Conservation (phyloP, 148 eudicot species). For the Spergularia marina region DNA sequence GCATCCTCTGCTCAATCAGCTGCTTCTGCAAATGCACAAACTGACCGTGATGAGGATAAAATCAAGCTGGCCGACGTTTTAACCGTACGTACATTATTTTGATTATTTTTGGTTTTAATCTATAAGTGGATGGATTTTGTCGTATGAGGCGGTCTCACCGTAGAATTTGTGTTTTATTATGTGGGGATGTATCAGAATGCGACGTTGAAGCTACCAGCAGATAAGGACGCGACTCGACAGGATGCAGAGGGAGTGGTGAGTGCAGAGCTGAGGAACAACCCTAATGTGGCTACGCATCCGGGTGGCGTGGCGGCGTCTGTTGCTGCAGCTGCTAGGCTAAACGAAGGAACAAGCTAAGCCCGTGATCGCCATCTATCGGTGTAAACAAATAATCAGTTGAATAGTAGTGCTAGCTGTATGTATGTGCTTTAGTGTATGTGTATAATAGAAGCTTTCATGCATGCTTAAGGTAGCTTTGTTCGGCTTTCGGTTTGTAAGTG, state of each 20-base stretch:
- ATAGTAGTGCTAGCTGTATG: too few relatives aligned
- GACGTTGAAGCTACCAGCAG: conserved; percentile 34
- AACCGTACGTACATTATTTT: conserved; percentile 16
- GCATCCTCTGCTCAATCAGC: conserved; percentile 44
- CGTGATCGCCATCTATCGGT: too few relatives aligned
- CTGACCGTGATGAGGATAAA: conserved; percentile 28
- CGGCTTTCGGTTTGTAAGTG: too few relatives aligned
- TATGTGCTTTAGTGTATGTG: too few relatives aligned
- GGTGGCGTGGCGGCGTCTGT: conserved; percentile 53
- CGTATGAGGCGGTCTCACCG: background rate
- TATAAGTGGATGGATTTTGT: too few relatives aligned
- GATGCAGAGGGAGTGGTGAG: conserved; percentile 57
- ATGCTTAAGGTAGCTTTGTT: too few relatives aligned
- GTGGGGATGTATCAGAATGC: conserved; percentile 44
- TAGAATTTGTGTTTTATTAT: background rate
- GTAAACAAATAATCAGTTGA: too few relatives aligned
- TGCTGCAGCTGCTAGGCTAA: conserved; percentile 51
- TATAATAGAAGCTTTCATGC: too few relatives aligned
- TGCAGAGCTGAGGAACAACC: conserved; percentile 56
- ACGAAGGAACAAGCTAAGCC: conserved; percentile 21
- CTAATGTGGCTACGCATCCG: conserved; percentile 33
- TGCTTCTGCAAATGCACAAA: conserved; percentile 25
- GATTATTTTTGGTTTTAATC: background rate
- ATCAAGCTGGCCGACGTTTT: conserved; percentile 31
- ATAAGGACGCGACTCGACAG: conserved; percentile 50